phyloP scores from a whole-genome alignment of 495 filamentous ascomycete genomes.

The Hypoxylon lienhwacheense region DNA sequence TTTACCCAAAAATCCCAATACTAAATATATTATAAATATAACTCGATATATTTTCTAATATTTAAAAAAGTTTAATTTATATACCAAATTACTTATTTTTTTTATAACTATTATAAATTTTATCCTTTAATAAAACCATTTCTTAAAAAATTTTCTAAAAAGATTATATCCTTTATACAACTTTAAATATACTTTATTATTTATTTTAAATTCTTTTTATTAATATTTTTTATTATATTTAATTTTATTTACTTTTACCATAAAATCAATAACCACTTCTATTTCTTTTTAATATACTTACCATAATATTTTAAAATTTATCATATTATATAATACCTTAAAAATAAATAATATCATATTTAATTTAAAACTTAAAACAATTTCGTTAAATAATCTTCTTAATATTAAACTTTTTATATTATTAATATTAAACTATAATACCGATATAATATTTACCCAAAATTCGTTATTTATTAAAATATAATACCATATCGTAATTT shows the following conservation, averaged over 20 bases:
- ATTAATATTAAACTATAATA: constrained; percentile 6
- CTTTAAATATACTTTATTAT: background rate
- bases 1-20: background rate
- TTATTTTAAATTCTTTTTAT: background rate
- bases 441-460: background rate
- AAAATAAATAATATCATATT: background rate
- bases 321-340: background rate
- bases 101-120: background rate
- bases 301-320: background rate
- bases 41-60: constrained; percentile 1
- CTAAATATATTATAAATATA: background rate
- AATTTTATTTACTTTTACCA: background rate
- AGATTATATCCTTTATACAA: constrained; percentile 6
- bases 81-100: background rate
- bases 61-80: background rate
- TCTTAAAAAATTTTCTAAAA: background rate
- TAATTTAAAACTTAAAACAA: background rate
- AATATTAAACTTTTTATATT: background rate
- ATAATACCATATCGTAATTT: background rate
- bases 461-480: no score
- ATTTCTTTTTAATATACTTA: constrained; percentile 1
- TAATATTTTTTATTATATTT: background rate
- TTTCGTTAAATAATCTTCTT: background rate
- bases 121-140: constrained; percentile 1
- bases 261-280: constrained; percentile 1